Base-by-base conservation (phyloP, 1,139 yeast genomes). In the Saccharomyces hybrid region DNA sequence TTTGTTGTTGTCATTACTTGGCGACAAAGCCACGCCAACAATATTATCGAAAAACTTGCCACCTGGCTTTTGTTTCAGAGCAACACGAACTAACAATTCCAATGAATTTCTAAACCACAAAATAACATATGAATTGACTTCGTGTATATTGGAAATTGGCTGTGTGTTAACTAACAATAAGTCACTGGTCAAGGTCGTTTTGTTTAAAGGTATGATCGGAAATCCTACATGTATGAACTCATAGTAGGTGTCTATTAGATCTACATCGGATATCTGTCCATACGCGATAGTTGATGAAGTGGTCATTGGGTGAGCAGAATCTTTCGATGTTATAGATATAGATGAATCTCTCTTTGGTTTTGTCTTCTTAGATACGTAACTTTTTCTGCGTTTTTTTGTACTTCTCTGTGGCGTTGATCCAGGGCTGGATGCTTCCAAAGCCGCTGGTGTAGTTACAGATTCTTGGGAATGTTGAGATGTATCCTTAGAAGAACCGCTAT, bases 181-280 rank as follows among this genome's bases (percentile, higher is more conserved):
- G 13, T 65, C 69, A 51, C 66, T 65, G 1, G 68, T 67, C 46
- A 75, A 64, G 5, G 70, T 73, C 46, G 63, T 68, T 53, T 75
- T 76, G 58, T 78, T 75, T 56, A 77, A 69, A 0, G 88, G 85
- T 26, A 85, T 71, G 0, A 84, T 71, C 5, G 89, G 88, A 63
- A 83, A 79, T 28, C 74, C 75, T 0, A 69, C 63, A 62, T 84
- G 89, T 60, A 82, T 75, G 53, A 74, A 77, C 29, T 75, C 68
- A 63, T 82, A 84, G 62, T 84, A 84, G 0, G 69, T 54, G 48
- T 73, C 72, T 52, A 71, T 62, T 48, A 73, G 55, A 27, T 67
- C 67, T 13, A 60, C 60, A 52, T 68, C 70, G 8, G 68, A 59
- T 3, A 68, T 63, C 52, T 63, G 63, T 1, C 70, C 70, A 53